A percentile compares a stretch with the other conserved stretches of the same genome.
These are phyloP conservation scores for Aspergillus cejpii DNA, from an alignment of 2,329 filamentous ascomycete species.

Conservation along the genomic window DNA sequence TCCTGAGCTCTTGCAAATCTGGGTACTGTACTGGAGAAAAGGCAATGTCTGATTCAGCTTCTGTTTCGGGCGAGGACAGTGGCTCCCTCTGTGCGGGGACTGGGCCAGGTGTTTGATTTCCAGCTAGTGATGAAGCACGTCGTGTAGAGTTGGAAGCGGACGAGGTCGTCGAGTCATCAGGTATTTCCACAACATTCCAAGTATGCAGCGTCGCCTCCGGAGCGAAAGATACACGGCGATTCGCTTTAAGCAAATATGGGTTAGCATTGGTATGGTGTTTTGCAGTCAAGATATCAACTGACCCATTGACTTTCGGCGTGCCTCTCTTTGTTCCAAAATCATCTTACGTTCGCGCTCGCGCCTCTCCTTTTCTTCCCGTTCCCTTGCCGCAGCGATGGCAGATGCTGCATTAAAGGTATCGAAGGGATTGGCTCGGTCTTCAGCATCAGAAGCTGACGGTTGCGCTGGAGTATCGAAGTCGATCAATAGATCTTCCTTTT, in stretches of 20 bases:
- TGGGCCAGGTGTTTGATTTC: slow-evolving; percentile 23
- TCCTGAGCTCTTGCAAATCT: slow-evolving; percentile 56
- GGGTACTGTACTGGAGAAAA: slow-evolving; percentile 61
- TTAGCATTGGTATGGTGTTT: slow-evolving; percentile 11
- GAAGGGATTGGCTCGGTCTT: slow-evolving; percentile 45
- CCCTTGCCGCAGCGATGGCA: slow-evolving; percentile 59
- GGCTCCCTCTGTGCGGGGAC: slow-evolving; percentile 49
- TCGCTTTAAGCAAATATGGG: slow-evolving; percentile 46
- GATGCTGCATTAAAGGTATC: slow-evolving; percentile 39
- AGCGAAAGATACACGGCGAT: slow-evolving; percentile 90
- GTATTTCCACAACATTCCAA: slow-evolving; percentile 87
- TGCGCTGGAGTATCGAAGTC: slow-evolving; percentile 40
- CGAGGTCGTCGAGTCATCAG: slow-evolving; percentile 76
- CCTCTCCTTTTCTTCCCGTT: slow-evolving; percentile 61
- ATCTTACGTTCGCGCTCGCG: slow-evolving; percentile 53
- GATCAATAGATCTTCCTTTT: slow-evolving; percentile 35
- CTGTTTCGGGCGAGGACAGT: slow-evolving; percentile 57
- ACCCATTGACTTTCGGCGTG: slow-evolving; percentile 82
- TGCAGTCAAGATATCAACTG: slow-evolving; percentile 12
- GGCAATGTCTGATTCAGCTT: slow-evolving; percentile 51
- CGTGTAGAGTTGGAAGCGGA: slow-evolving; percentile 67
- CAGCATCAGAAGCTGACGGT: slow-evolving; percentile 28
- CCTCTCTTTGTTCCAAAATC: slow-evolving; percentile 68
- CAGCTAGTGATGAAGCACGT: slow-evolving; percentile 57
- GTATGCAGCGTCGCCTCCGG: slow-evolving; percentile 96